Conservation (phyloP, 2,329 filamentous ascomycete genomes). For the Diaporthe eres region DNA sequence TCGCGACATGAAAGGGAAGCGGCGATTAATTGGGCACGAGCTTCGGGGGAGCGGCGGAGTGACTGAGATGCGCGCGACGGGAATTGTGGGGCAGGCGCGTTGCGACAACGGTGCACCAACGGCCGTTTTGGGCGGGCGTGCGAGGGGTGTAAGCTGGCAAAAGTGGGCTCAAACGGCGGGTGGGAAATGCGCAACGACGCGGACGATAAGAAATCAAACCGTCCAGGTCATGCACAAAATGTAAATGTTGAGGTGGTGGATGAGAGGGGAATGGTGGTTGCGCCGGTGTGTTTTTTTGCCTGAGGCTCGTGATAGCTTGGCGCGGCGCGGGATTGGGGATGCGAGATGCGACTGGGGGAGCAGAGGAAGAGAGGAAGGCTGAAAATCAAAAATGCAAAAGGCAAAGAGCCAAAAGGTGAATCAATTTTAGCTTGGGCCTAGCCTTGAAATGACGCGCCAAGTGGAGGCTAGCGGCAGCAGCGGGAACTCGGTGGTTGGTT, state of each 20-base stretch:
- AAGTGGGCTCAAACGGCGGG: conserved; percentile 31
- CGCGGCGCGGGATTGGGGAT: conserved; percentile 42
- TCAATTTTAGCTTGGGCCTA: conserved; percentile 44
- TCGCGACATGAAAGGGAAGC: conserved; percentile 54
- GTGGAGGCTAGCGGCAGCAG: conserved; percentile 34
- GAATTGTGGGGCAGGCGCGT: conserved; percentile 37
- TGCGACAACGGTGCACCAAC: conserved; percentile 17
- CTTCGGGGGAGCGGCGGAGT: background rate
- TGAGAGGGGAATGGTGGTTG: conserved; percentile 35
- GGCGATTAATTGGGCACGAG: background rate
- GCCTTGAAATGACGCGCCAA: conserved; percentile 45
- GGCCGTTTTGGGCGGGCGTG: background rate
- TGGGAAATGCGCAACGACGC: conserved; percentile 6
- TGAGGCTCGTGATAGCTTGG: conserved; percentile 46
- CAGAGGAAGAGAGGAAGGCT: conserved; percentile 46
- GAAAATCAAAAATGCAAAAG: conserved; percentile 46
- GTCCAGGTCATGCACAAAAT: conserved; percentile 28
- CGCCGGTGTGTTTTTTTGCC: conserved; percentile 40
- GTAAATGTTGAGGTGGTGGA: conserved; percentile 36
- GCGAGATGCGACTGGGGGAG: conserved; percentile 32
- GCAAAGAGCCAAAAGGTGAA: conserved; percentile 41
- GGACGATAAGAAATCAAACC: background rate
- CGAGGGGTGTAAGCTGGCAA: conserved; percentile 26
- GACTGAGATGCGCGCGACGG: conserved; percentile 26
- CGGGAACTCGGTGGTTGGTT: conserved; percentile 42